Evolutionary conservation across 139 green algal genomes (phyloP).

Genomic region (Astrephomene gubernaculifera): DNA sequence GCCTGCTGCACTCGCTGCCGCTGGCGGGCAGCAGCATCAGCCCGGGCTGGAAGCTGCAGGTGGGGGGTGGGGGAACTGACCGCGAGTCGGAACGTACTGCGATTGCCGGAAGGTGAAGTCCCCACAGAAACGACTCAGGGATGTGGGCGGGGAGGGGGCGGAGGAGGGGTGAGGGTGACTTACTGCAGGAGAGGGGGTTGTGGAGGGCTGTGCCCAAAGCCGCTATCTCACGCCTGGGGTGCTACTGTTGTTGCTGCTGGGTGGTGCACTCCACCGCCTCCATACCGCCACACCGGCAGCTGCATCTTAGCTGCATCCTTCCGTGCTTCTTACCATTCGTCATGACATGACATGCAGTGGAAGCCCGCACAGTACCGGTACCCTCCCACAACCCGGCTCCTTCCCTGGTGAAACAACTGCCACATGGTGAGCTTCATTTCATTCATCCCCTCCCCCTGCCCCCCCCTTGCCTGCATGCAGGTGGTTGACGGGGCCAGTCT

Average conservation of each 20-base stretch:
- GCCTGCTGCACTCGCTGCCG: slow-evolving; percentile 28
- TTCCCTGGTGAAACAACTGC: neutral
- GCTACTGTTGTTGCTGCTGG: too few relatives aligned
- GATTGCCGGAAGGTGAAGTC: too few relatives aligned
- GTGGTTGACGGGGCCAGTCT: slow-evolving; percentile 65
- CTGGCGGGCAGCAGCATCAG: neutral
- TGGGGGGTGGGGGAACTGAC: neutral
- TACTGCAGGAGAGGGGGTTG: neutral
- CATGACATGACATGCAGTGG: neutral
- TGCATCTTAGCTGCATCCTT: too few relatives aligned
- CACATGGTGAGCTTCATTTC: neutral
- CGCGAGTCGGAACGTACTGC: too few relatives aligned
- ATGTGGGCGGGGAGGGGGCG: neutral
- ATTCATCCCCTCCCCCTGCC: neutral
- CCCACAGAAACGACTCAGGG: neutral
- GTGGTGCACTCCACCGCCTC: too few relatives aligned
- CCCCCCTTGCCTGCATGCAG: neutral
- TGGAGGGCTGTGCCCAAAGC: too few relatives aligned
- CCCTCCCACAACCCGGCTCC: neutral
- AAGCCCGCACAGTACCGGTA: neutral
- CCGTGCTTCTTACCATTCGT: too few relatives aligned
- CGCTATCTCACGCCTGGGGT: too few relatives aligned
- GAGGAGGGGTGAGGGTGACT: neutral
- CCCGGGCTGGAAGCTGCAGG: slow-evolving; percentile 37
- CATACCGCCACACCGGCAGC: too few relatives aligned